A percentile compares a stretch with the other conserved stretches of the same genome.
Evolutionary conservation across 345 rosid species (phyloP).

Genomic region (Hirschfeldia incana): DNA sequence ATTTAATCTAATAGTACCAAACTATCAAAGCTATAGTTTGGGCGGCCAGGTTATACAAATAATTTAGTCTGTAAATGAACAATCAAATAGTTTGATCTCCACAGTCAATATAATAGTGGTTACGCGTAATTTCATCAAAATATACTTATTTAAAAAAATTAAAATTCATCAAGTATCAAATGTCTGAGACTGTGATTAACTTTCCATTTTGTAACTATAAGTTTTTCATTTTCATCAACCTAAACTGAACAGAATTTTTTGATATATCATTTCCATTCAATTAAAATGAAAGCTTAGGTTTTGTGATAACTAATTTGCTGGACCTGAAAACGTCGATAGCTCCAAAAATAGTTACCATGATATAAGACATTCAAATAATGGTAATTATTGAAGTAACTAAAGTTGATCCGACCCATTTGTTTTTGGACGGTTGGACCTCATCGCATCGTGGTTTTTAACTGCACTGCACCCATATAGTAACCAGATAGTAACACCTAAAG

Average conservation of each 20-base stretch:
- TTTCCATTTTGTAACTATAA: no score
- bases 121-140: no score
- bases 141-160: no score
- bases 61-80: no score
- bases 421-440: conserved; percentile 24
- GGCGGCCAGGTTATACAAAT: no score
- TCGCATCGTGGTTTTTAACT: conserved; percentile 27
- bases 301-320: neutral
- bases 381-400: conserved; percentile 17
- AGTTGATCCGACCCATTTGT: conserved; percentile 30
- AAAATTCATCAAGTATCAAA: no score
- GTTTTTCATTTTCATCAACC: neutral
- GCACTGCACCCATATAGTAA: conserved; percentile 25
- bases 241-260: neutral
- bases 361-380: conserved; percentile 8
- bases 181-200: no score
- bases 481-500: conserved; percentile 30
- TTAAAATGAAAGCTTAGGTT: no score
- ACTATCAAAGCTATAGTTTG: no score
- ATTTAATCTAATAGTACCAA: no score
- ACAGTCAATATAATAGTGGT: no score
- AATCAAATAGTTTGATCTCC: no score
- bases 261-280: neutral
- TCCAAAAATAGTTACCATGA: neutral
- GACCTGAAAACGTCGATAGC: neutral